A percentile compares a stretch with the other conserved stretches of the same genome.
phyloP scores from a whole-genome alignment of 768 basidiomycete species.

The Tylopilus intermedius region DNA sequence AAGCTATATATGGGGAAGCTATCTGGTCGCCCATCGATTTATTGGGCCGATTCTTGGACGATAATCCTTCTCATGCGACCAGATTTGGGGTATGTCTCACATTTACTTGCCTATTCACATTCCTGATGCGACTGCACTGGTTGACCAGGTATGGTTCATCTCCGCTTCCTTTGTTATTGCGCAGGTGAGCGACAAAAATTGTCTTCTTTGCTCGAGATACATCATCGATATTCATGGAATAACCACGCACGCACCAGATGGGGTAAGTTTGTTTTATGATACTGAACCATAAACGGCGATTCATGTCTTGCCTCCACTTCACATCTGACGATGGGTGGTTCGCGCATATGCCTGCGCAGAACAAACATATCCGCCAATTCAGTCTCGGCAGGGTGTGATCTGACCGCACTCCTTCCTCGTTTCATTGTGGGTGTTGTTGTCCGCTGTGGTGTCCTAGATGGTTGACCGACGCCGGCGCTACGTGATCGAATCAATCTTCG shows the following conservation, averaged over 20 bases:
- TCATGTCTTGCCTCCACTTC: conserved; percentile 3
- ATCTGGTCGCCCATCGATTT: conserved; percentile 79
- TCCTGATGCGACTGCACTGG: conserved; percentile 9
- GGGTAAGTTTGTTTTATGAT: conserved; percentile 19
- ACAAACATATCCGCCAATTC: conserved; percentile 83
- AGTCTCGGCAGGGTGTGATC: conserved; percentile 76
- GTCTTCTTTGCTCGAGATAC: conserved; percentile 1
- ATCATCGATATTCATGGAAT: conserved; percentile 9
- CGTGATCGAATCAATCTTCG: conserved; percentile 1
- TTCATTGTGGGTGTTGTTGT: conserved; percentile 51
- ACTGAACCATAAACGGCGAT: conserved; percentile 14
- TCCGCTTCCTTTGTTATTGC: conserved; percentile 74
- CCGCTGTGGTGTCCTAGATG: background rate
- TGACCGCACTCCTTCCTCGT: conserved; percentile 72
- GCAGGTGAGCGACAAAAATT: conserved; percentile 38
- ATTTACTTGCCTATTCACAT: background rate
- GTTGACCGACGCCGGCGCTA: background rate
- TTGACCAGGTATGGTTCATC: conserved; percentile 69
- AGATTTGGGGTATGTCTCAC: conserved; percentile 52
- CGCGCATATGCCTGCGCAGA: conserved; percentile 28
- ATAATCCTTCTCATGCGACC: conserved; percentile 55
- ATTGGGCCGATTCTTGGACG: conserved; percentile 63
- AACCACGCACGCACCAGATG: conserved; percentile 16
- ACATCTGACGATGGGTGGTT: conserved; percentile 8
- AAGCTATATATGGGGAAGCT: conserved; percentile 69